Percentiles rank a stretch among this genome's conserved stretches.
Evolutionary conservation across 78 protist genomes (phyloP).

Genomic region (Salpingoeca rosetta): DNA sequence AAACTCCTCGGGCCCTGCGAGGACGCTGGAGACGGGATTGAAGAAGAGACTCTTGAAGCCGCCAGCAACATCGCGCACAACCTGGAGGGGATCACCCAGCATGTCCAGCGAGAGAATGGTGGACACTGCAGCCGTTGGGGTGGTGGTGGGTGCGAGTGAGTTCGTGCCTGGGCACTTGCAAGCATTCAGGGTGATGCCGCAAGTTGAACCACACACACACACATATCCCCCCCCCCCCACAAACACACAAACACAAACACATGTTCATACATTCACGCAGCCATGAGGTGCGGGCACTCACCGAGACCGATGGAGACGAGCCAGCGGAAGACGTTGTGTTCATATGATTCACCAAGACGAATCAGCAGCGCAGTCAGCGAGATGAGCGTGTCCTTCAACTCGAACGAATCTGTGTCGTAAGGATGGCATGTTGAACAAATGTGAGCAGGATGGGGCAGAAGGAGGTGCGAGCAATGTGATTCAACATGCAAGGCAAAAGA

Average conservation of each 20-base stretch:
- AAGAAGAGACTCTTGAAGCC: not conserved
- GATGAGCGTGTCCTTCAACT: too few relatives aligned
- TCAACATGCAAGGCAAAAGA: too few relatives aligned
- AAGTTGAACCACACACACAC: not conserved
- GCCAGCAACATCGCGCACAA: not conserved
- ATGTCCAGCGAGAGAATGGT: not conserved
- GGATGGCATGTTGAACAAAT: too few relatives aligned
- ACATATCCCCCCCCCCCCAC: not conserved
- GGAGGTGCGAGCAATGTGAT: too few relatives aligned
- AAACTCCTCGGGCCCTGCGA: not conserved
- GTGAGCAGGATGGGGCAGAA: too few relatives aligned
- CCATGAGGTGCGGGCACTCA: too few relatives aligned
- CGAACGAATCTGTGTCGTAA: too few relatives aligned
- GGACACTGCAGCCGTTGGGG: not conserved
- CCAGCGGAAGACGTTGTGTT: too few relatives aligned
- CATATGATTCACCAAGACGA: too few relatives aligned
- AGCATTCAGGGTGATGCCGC: not conserved
- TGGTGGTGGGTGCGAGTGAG: not conserved
- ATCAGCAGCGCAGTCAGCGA: too few relatives aligned
- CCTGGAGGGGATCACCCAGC: not conserved
- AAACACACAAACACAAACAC: not conserved
- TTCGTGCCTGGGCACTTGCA: not conserved
- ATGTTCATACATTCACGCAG: too few relatives aligned
- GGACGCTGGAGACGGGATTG: not conserved
- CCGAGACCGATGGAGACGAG: too few relatives aligned